phyloP scores from a whole-genome alignment of 2,329 filamentous ascomycete species.

The Stagonosporopsis rhizophila region DNA sequence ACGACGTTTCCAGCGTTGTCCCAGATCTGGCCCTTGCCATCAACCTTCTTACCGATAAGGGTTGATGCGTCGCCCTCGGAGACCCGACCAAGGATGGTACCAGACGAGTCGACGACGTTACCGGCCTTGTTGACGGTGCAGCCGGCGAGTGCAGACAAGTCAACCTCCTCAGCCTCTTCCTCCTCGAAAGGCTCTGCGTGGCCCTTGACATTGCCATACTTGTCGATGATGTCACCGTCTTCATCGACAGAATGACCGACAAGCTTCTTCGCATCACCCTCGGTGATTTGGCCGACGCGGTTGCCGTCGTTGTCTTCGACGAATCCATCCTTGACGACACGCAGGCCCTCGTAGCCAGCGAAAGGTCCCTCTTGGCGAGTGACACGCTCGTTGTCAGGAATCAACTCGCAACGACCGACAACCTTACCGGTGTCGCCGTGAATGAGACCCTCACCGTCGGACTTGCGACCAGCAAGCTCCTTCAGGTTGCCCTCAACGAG shows the following conservation, averaged over 20 bases:
- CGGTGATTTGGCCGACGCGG: conserved; percentile 73
- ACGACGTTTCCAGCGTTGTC: conserved; percentile 68
- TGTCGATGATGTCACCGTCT: conserved; percentile 82
- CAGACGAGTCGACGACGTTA: conserved; percentile 66
- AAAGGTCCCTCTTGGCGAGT: conserved; percentile 70
- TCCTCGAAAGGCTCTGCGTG: conserved; percentile 64
- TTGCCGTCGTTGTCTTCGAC: conserved; percentile 81
- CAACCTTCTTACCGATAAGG: conserved; percentile 67
- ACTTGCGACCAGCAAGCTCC: conserved; percentile 63
- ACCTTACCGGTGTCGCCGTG: conserved; percentile 64
- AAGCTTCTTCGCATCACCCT: conserved; percentile 75
- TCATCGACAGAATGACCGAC: conserved; percentile 78
- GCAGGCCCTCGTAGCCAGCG: conserved; percentile 69
- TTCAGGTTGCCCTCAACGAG: conserved; percentile 64
- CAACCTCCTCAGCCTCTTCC: conserved; percentile 58
- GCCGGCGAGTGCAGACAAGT: conserved; percentile 66
- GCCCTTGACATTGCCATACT: conserved; percentile 70
- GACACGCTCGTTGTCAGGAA: conserved; percentile 64
- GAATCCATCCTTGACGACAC: conserved; percentile 72
- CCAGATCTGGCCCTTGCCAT: conserved; percentile 69
- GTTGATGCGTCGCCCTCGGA: conserved; percentile 63
- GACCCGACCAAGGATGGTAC: conserved; percentile 65
- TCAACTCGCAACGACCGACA: conserved; percentile 64
- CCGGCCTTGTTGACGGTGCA: conserved; percentile 70
- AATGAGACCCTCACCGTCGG: conserved; percentile 63